Conservation (phyloP, 257 asterid genomes). For the Perilla frutescens region DNA sequence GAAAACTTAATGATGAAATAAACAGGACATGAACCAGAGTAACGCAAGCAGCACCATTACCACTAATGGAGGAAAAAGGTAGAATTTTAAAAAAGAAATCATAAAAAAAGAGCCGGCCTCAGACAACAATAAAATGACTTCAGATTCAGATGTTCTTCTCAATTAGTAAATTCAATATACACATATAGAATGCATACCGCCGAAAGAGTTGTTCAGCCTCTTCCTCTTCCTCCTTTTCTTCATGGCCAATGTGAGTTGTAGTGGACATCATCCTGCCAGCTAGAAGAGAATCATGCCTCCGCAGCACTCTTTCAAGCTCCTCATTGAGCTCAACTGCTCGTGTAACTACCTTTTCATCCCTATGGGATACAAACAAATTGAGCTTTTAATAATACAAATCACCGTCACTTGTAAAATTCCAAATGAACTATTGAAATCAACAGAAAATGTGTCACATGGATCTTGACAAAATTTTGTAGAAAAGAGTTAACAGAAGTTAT, state of each 20-base stretch:
- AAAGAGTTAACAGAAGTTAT: slow-evolving; percentile 10
- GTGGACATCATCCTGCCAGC: slow-evolving; percentile 55
- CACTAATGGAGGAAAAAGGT: not conserved
- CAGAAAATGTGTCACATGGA: slow-evolving; percentile 9
- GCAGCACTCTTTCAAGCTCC: slow-evolving; percentile 78
- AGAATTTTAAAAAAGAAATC: not conserved
- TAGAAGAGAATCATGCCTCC: slow-evolving; percentile 78
- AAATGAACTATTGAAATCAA: slow-evolving; percentile 17
- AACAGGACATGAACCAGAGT: slow-evolving; percentile 6
- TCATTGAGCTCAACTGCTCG: slow-evolving; percentile 89
- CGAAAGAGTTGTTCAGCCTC: slow-evolving; percentile 85
- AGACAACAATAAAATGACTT: slow-evolving; percentile 8
- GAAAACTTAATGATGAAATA: not conserved
- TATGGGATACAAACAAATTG: slow-evolving; percentile 17
- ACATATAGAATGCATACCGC: slow-evolving; percentile 51
- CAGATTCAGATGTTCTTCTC: not conserved
- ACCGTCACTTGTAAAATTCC: slow-evolving; percentile 8
- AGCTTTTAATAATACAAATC: not conserved
- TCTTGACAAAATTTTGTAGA: not conserved
- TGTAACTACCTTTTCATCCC: slow-evolving; percentile 48
- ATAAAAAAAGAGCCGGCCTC: slow-evolving; percentile 13
- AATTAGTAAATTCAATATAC: not conserved
- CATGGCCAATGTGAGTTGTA: slow-evolving; percentile 55
- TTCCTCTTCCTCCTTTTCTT: slow-evolving; percentile 73
- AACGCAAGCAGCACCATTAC: not conserved